phyloP scores from a whole-genome alignment of 2,329 filamentous ascomycete genomes.

The Aureobasidium sp. region DNA sequence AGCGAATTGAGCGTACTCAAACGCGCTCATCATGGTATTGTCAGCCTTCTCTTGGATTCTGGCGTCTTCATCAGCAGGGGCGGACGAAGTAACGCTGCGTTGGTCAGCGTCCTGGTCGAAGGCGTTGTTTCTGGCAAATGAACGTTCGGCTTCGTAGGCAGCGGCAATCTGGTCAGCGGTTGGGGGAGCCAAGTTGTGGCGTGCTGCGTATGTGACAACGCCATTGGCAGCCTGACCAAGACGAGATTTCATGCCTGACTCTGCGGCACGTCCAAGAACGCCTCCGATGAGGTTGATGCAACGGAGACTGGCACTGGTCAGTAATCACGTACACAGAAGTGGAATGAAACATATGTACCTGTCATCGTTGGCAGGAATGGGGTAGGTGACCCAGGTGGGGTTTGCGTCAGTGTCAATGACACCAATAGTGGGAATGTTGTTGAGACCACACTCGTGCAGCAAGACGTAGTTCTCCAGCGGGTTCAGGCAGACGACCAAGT shows the following conservation, averaged over 20 bases:
- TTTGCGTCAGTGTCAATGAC: constrained; percentile 91
- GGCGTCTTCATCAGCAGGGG: constrained; percentile 3
- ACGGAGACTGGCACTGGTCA: constrained; percentile 55
- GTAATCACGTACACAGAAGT: not conserved
- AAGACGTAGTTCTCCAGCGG: constrained; percentile 86
- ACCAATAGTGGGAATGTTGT: constrained; percentile 88
- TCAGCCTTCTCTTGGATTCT: constrained; percentile 1
- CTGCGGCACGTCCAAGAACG: constrained; percentile 75
- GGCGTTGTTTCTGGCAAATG: not conserved
- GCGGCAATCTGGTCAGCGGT: constrained; percentile 11
- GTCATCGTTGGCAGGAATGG: constrained; percentile 95
- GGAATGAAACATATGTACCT: constrained; percentile 44
- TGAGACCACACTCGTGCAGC: constrained; percentile 82
- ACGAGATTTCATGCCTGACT: constrained; percentile 65
- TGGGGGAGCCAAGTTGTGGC: constrained; percentile 27
- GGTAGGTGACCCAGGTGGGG: constrained; percentile 90
- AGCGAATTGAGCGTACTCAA: constrained; percentile 15
- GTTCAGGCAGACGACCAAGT: constrained; percentile 88
- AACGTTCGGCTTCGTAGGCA: constrained; percentile 7
- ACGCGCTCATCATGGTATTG: constrained; percentile 8
- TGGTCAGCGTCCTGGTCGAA: constrained; percentile 2
- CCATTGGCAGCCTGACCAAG: constrained; percentile 56
- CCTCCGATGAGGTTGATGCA: constrained; percentile 75
- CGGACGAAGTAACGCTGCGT: not conserved
- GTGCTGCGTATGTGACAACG: constrained; percentile 50